A percentile compares a stretch with the other conserved stretches of the same genome.
Conservation (phyloP, 2,329 filamentous ascomycete species). For the Trichoderma arundinaceum region DNA sequence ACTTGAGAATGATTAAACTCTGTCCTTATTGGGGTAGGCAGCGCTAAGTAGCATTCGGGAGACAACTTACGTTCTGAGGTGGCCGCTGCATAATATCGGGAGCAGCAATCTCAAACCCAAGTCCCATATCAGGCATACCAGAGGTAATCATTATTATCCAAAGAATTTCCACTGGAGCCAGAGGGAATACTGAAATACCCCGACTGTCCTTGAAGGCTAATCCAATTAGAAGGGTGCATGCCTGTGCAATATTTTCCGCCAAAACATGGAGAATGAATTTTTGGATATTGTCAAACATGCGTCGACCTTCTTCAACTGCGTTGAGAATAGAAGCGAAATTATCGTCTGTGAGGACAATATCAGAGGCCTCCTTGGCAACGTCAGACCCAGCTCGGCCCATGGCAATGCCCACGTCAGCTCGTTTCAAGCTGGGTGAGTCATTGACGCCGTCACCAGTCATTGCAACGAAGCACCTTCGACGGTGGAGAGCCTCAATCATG, state of each 20-base stretch:
- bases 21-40: too few relatives aligned
- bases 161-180: neutral
- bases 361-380: slow-evolving; percentile 71
- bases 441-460: neutral
- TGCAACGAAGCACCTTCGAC: neutral
- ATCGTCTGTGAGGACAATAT: slow-evolving; percentile 73
- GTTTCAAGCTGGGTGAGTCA: neutral
- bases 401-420: neutral
- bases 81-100: neutral
- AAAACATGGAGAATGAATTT: slow-evolving; percentile 73
- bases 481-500: neutral
- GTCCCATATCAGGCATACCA: neutral
- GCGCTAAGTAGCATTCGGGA: too few relatives aligned
- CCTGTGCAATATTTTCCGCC: slow-evolving; percentile 72
- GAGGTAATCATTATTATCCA: slow-evolving; percentile 4
- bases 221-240: slow-evolving; percentile 44
- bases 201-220: neutral
- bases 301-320: slow-evolving; percentile 72
- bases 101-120: neutral
- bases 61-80: neutral
- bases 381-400: slow-evolving; percentile 70
- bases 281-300: slow-evolving; percentile 76
- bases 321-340: slow-evolving; percentile 75
- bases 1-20: too few relatives aligned
- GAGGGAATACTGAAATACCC: neutral